Base-by-base conservation (phyloP, 768 basidiomycete species). In the Mycena galericulata region DNA sequence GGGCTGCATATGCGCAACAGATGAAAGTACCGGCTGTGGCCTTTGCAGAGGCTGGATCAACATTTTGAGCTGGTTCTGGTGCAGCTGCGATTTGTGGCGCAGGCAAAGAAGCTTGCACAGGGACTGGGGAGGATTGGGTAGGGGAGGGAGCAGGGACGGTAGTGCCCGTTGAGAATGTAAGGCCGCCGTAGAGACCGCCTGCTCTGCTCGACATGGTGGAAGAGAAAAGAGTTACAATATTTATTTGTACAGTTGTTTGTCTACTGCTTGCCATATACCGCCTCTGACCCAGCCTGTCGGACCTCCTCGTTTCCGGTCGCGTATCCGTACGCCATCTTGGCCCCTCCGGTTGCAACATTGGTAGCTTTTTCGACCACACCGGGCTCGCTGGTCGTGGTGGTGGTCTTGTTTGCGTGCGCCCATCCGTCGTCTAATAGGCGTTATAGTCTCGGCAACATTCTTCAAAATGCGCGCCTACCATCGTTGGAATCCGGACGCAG, bases 171-270 rank as follows among this genome's bases (percentile, higher is more conserved):
- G 92, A 92, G 81, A 95, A 95, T 62, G 93, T 92, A 72, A 95
- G 92, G 75, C 94, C 94, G 50, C 94, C 93, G 73, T 95, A 95
- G 61, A 95, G 86, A 55, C 94, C 93, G 56, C 94, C 94, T 61
- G 92, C 92, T 85, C 89, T 87, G 54, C 90, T 91, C 89, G 92
- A 92, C 75, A 76, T 85, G 83, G 70, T 32, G 72, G 14, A 36
- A 36, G 43, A 66, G 57, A 36, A 36, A 6, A 7, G 6, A 6
- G 34, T 36, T 36, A 14, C 34, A 36, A 36, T 36, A 36, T 36
- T 7, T 36, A 36, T 36, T 36, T 36, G 34, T 36, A 36, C 34
- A 36, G 14, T 36, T 36, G 34, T n/a, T 54, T 9, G 32, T 32
- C 18, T 53, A 55, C 62, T 55, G 50, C 56, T 68, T 64, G 36